Base-by-base conservation (phyloP, 345 rosid species). In the Cardamine chenopodiifolia region DNA sequence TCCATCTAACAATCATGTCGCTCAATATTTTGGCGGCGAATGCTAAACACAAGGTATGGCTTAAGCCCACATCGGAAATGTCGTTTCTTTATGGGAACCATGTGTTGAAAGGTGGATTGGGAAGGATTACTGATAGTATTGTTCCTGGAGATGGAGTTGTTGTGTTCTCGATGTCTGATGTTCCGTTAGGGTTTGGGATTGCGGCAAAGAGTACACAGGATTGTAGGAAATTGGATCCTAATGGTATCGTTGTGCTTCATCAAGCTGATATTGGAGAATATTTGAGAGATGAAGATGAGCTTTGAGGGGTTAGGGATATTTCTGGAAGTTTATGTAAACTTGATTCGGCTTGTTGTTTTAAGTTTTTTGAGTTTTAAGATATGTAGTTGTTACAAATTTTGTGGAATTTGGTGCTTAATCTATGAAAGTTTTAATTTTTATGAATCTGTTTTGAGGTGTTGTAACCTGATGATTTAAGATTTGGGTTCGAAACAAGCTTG, bases 61-160 rank as follows among this genome's bases (percentile, higher is more conserved):
- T 94, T 3, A 94, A 91, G 79, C 96, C 97, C 71, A 88, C 97
- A 0, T 85, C 93, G n/a, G 96, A 91, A 77, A 91, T 88, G 98
- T 89, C 97, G 72, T 94, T 90, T 79, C 75, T 90, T 77, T 94
- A 94, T 34, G 96, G 97, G 8, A 91, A 91, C 68, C 97, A 86
- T 79, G 97, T 94, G 32, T 71, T 90, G 82, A 94, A 91, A 84
- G 97, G 97, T 6, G 97, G 97, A 1, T 49, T 90, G 7, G 93
- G 97, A 45, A 90, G 89, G 88, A 90, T 91, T 66, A 94, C 97
- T 7, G 97, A 91, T 45, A 84, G 89, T 55, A 90, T 91, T 29
- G 79, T 76, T 13, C 84, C 89, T 15, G 91, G 93, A 56, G 97
- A 94, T 74, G 97, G 97, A 2, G 96, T 90, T 50, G 96, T 91